These are phyloP conservation scores for Pulveroboletus sp. DNA, from an alignment of 768 basidiomycete genomes.

Conservation along the genomic window DNA sequence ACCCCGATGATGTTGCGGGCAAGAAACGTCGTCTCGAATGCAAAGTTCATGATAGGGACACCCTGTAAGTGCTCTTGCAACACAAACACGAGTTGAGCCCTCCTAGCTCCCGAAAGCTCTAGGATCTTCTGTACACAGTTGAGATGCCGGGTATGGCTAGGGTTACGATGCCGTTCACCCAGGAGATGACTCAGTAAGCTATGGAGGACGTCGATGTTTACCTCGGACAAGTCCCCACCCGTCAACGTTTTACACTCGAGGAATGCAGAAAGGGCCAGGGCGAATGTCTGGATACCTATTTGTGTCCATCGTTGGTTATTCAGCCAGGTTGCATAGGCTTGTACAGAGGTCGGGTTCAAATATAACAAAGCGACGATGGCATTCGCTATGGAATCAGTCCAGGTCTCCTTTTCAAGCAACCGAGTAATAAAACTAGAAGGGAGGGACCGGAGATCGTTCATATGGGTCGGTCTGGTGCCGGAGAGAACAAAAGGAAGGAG, in stretches of 20 bases:
- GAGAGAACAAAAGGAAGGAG: conserved; percentile 5
- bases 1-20: conserved; percentile 26
- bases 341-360: conserved; percentile 24
- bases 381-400: conserved; percentile 41
- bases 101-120: conserved; percentile 20
- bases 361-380: conserved; percentile 46
- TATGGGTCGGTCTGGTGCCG: not conserved
- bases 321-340: conserved; percentile 39
- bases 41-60: conserved; percentile 24
- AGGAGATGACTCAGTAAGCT: conserved; percentile 26
- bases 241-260: conserved; percentile 36
- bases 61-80: conserved; percentile 28
- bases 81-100: conserved; percentile 12
- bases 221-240: conserved; percentile 14
- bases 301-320: conserved; percentile 15
- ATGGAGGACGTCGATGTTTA: conserved; percentile 27
- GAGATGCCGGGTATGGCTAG: not conserved
- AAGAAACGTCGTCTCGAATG: conserved; percentile 31
- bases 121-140: conserved; percentile 31
- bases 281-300: conserved; percentile 25
- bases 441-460: conserved; percentile 4
- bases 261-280: conserved; percentile 41
- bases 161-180: not conserved
- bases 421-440: conserved; percentile 24
- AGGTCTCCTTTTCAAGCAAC: conserved; percentile 40